Evolutionary conservation across 805 yeast species (phyloP).

Genomic region (Wickerhamiella dianesei): DNA sequence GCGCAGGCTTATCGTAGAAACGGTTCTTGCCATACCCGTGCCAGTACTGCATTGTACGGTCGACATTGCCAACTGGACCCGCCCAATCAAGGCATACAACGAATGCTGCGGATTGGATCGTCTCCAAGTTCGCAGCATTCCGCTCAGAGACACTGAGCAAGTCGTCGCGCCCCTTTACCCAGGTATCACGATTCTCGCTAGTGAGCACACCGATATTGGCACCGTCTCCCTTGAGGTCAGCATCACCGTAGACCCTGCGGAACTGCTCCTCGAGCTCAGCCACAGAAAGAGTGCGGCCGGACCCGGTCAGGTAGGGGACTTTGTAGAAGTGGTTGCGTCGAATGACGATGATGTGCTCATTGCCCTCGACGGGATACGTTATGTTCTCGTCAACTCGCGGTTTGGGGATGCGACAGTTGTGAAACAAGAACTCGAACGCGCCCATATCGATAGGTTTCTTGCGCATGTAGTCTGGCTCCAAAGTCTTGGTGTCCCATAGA

Average conservation of each 20-base stretch:
- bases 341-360: slow-evolving; percentile 59
- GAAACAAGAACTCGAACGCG: slow-evolving; percentile 81
- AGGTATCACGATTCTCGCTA: slow-evolving; percentile 71
- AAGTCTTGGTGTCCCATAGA: slow-evolving; percentile 51
- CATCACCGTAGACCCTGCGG: slow-evolving; percentile 35
- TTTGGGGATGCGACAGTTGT: slow-evolving; percentile 69
- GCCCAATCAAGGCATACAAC: slow-evolving; percentile 66
- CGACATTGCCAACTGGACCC: slow-evolving; percentile 62
- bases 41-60: slow-evolving; percentile 77
- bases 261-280: slow-evolving; percentile 40
- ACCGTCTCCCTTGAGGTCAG: slow-evolving; percentile 31
- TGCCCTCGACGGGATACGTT: slow-evolving; percentile 31
- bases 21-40: slow-evolving; percentile 88
- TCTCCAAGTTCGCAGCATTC: slow-evolving; percentile 46
- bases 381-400: slow-evolving; percentile 43
- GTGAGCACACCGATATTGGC: slow-evolving; percentile 67
- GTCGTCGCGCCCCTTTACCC: slow-evolving; percentile 47
- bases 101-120: slow-evolving; percentile 67
- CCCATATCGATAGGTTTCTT: slow-evolving; percentile 89
- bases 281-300: slow-evolving; percentile 27
- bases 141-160: slow-evolving; percentile 43
- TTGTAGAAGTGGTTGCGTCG: slow-evolving; percentile 72
- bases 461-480: slow-evolving; percentile 68
- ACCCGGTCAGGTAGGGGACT: slow-evolving; percentile 30
- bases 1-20: slow-evolving; percentile 82